A percentile compares a stretch with the other conserved stretches of the same genome.
Evolutionary conservation across 257 asterid genomes (phyloP).

Genomic region (Avicennia marina): DNA sequence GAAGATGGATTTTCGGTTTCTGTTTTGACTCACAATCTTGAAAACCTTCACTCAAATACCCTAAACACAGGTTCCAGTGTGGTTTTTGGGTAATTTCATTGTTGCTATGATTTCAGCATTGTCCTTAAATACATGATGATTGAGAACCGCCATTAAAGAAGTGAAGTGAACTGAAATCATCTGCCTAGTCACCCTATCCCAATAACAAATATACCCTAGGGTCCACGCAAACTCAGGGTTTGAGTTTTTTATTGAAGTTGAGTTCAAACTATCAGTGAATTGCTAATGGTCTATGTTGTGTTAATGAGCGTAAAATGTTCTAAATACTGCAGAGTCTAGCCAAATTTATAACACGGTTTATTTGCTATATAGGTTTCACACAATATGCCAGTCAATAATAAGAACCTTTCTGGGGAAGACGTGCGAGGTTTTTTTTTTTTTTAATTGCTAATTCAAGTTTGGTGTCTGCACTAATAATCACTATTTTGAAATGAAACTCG

Average conservation of each 20-base stretch:
- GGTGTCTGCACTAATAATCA: neutral
- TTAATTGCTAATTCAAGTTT: neutral
- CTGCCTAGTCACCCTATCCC: neutral
- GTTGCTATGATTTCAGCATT: neutral
- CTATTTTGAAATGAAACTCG: neutral
- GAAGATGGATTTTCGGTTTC: neutral
- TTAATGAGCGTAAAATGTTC: neutral
- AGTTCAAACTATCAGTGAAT: neutral
- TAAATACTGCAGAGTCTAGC: neutral
- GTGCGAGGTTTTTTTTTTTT: neutral
- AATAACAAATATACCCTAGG: neutral
- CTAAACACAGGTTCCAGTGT: neutral
- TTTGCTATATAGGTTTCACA: neutral
- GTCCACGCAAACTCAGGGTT: neutral
- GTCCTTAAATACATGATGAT: neutral
- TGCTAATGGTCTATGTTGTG: neutral
- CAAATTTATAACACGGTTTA: neutral
- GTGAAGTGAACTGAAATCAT: neutral
- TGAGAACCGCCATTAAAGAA: neutral
- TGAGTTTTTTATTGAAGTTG: neutral
- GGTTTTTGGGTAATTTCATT: neutral
- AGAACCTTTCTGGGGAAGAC: neutral
- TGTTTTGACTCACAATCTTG: neutral
- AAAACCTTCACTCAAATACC: too few species aligned
- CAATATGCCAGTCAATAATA: neutral